phyloP scores from a whole-genome alignment of 192 early-diverging fungal genomes.

The Coemansia sp. region DNA sequence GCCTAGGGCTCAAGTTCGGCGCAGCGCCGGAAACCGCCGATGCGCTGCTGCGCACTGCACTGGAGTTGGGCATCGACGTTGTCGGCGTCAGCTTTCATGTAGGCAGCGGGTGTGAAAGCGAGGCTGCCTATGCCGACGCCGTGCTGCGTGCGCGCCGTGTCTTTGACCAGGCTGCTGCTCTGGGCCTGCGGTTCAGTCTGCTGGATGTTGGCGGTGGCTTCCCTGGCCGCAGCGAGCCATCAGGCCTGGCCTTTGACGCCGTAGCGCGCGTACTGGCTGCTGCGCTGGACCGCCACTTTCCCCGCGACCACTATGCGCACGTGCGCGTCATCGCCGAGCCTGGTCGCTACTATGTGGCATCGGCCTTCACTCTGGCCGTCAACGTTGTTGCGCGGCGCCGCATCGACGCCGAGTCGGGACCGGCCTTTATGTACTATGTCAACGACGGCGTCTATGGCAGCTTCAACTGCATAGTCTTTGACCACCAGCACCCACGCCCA shows the following conservation, averaged over 20 bases:
- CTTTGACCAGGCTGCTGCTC: conserved; percentile 78
- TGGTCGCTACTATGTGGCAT: conserved; percentile 92
- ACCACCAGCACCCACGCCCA: conserved; percentile 79
- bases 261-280: conserved; percentile 75
- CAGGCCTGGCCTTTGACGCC: conserved; percentile 80
- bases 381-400: conserved; percentile 90
- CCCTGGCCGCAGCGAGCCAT: conserved; percentile 71
- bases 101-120: conserved; percentile 91
- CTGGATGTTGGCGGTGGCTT: conserved; percentile 95
- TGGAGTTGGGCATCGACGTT: conserved; percentile 77
- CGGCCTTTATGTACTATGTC: conserved; percentile 81
- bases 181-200: conserved; percentile 72
- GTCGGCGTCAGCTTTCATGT: conserved; percentile 97
- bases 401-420: conserved; percentile 53
- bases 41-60: conserved; percentile 69
- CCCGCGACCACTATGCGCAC: conserved; percentile 43
- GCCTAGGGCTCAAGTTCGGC: conserved; percentile 96
- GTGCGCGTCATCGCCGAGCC: conserved; percentile 97
- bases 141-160: conserved; percentile 78
- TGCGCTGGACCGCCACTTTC: conserved; percentile 78
- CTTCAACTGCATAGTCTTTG: conserved; percentile 99
- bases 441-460: conserved; percentile 98
- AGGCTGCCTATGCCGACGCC: conserved; percentile 84
- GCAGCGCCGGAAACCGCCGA: conserved; percentile 70
- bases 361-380: conserved; percentile 91